phyloP scores from a whole-genome alignment of 2,329 filamentous ascomycete genomes.

The Plectosphaerella plurivora region DNA sequence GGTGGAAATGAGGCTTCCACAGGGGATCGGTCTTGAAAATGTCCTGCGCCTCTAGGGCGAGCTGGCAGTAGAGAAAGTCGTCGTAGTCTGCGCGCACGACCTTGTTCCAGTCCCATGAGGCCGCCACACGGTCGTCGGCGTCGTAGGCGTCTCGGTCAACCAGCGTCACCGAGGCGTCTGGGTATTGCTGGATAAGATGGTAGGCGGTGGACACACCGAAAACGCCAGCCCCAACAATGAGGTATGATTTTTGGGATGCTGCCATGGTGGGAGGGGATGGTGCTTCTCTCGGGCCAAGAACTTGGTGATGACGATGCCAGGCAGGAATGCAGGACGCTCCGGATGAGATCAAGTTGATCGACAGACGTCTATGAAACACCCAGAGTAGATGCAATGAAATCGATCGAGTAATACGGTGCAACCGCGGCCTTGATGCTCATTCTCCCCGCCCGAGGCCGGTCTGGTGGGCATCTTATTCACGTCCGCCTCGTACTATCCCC shows the following conservation, averaged over 20 bases:
- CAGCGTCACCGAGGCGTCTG: constrained; percentile 15
- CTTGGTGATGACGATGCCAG: background rate
- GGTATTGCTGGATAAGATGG: constrained; percentile 28
- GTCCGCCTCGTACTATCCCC: too few species aligned
- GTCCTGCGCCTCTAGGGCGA: constrained; percentile 22
- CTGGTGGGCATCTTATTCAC: too few species aligned
- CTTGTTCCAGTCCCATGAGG: constrained; percentile 29
- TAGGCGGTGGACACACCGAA: constrained; percentile 47
- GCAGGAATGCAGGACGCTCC: background rate
- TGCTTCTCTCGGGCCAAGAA: background rate
- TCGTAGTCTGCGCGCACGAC: constrained; percentile 31
- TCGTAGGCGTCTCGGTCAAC: constrained; percentile 18
- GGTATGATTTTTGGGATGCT: constrained; percentile 10
- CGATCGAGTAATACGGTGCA: background rate
- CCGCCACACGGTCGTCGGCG: constrained; percentile 17
- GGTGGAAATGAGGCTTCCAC: constrained; percentile 22
- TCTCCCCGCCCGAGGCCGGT: too few species aligned
- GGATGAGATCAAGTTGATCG: background rate
- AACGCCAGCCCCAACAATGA: constrained; percentile 46
- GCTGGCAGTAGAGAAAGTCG: constrained; percentile 20
- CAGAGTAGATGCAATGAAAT: constrained; percentile 1
- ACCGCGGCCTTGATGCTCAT: background rate
- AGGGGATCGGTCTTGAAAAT: constrained; percentile 21
- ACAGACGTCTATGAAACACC: constrained; percentile 1
- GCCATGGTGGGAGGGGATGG: constrained; percentile 3